Evolutionary conservation across 2,329 filamentous ascomycete genomes (phyloP).

Genomic region (Penicillium sp.): DNA sequence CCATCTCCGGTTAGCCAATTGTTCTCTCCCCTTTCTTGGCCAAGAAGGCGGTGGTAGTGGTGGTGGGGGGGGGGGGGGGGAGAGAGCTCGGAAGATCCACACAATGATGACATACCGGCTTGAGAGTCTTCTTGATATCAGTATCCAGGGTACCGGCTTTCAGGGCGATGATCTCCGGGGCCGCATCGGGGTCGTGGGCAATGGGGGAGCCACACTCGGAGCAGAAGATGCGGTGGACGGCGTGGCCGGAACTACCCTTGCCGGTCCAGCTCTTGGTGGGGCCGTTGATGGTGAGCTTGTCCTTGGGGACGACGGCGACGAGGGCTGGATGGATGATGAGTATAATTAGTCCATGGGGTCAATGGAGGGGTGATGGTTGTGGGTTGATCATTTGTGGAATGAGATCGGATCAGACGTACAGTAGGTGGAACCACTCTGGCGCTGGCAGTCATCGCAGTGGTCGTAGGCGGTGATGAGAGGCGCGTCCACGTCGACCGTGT

Average conservation of each 20-base stretch:
- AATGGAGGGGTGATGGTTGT: too few relatives aligned
- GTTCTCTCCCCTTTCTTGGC: neutral
- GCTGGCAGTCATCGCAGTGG: slow-evolving; percentile 68
- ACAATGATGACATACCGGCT: slow-evolving; percentile 42
- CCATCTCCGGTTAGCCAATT: neutral
- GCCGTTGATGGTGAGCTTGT: slow-evolving; percentile 57
- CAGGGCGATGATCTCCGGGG: slow-evolving; percentile 63
- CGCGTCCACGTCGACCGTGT: slow-evolving; percentile 49
- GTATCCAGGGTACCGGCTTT: slow-evolving; percentile 60
- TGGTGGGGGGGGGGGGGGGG: too few relatives aligned
- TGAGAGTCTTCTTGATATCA: slow-evolving; percentile 62
- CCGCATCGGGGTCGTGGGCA: slow-evolving; percentile 64
- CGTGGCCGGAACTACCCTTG: slow-evolving; percentile 55
- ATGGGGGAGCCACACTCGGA: slow-evolving; percentile 63
- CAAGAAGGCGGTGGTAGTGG: too few relatives aligned
- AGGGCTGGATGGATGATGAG: slow-evolving; percentile 42
- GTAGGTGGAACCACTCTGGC: slow-evolving; percentile 63
- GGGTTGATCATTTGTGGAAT: neutral
- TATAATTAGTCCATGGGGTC: neutral
- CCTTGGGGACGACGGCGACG: slow-evolving; percentile 61
- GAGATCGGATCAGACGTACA: slow-evolving; percentile 28
- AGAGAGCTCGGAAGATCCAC: too few relatives aligned
- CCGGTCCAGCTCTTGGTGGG: slow-evolving; percentile 60
- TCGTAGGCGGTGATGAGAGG: slow-evolving; percentile 54
- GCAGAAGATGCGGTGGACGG: slow-evolving; percentile 65